Conservation (phyloP, 352 stramenopile species). For the Blastocystis hominis region DNA sequence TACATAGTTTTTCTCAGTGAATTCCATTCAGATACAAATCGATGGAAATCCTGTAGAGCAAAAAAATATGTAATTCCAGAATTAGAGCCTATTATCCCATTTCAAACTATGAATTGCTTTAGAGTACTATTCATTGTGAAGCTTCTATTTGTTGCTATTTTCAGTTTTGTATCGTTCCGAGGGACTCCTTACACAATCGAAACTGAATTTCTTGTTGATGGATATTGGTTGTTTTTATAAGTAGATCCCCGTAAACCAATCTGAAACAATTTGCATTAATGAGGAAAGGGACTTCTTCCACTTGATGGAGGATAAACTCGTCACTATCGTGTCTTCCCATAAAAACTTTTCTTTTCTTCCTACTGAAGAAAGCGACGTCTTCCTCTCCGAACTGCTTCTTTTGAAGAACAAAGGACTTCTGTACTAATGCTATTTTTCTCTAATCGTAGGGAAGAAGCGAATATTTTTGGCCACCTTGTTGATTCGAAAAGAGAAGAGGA, state of each 20-base stretch:
- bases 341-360: neutral
- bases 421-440: neutral
- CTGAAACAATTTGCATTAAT: neutral
- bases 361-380: neutral
- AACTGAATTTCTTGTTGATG: neutral
- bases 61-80: neutral
- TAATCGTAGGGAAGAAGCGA: neutral
- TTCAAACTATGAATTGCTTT: neutral
- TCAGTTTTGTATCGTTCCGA: neutral
- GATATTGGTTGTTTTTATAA: neutral
- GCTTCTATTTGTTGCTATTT: neutral
- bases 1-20: too few relatives aligned
- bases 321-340: neutral
- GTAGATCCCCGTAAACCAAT: neutral
- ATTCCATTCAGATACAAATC: too few relatives aligned
- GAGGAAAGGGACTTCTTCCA: constrained; percentile 1
- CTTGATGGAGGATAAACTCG: constrained; percentile 13
- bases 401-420: neutral
- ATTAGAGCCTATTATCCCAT: neutral
- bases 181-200: constrained; percentile 14
- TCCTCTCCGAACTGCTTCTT: neutral
- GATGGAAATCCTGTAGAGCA: neutral
- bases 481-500: constrained; percentile 27
- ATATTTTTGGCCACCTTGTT: constrained; percentile 10
- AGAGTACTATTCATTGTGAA: constrained; percentile 2